These are phyloP conservation scores for Ambrosia artemisiifolia DNA, from an alignment of 129 eudicot genomes.

Conservation along the genomic window DNA sequence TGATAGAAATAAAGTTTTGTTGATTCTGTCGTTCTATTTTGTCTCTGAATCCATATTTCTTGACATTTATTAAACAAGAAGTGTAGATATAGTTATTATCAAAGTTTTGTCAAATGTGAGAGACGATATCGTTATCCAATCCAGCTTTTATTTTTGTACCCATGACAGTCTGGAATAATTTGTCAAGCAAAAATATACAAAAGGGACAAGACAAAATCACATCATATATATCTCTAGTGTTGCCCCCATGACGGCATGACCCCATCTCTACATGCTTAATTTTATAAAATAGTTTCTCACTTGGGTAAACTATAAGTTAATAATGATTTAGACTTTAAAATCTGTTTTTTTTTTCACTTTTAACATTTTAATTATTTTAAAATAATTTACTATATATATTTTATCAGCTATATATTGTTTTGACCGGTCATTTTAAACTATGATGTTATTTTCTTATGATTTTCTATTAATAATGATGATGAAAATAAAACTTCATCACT, in stretches of 20 bases:
- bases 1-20: too few relatives aligned
- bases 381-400: too few relatives aligned
- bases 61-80: not conserved
- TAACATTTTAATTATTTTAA: too few relatives aligned
- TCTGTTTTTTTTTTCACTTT: too few relatives aligned
- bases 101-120: constrained; percentile 9
- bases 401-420: too few relatives aligned
- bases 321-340: not conserved
- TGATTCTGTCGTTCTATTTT: too few relatives aligned
- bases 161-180: constrained; percentile 16
- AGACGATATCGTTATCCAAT: constrained; percentile 20
- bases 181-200: not conserved
- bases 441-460: too few relatives aligned
- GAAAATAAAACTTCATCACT: too few relatives aligned
- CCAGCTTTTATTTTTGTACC: constrained; percentile 4
- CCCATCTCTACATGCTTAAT: not conserved
- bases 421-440: too few relatives aligned
- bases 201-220: constrained; percentile 2
- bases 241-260: not conserved
- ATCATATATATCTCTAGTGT: not conserved
- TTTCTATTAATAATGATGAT: too few relatives aligned
- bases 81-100: not conserved
- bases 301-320: not conserved
- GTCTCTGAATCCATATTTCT: too few relatives aligned
- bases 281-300: not conserved